These are phyloP conservation scores for Pyrenula massariospora DNA, from an alignment of 495 filamentous ascomycete genomes.

Conservation along the genomic window DNA sequence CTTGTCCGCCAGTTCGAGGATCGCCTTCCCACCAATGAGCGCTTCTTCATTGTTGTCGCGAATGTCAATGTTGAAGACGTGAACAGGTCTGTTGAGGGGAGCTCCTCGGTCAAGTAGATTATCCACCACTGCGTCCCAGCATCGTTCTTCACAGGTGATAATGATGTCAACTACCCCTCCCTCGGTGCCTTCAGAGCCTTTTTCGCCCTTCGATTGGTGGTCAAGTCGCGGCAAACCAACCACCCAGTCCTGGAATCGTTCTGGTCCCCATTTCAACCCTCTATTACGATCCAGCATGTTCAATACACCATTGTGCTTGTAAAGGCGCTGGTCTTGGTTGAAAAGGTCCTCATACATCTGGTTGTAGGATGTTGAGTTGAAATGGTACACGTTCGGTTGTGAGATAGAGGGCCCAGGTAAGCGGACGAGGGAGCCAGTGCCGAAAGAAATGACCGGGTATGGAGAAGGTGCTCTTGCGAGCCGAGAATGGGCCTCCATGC, in stretches of 20 bases:
- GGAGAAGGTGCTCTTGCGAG: constrained; percentile 56
- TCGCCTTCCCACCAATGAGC: constrained; percentile 77
- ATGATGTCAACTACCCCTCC: constrained; percentile 88
- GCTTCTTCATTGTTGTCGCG: constrained; percentile 98
- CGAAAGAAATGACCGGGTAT: constrained; percentile 97
- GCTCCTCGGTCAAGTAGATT: constrained; percentile 77
- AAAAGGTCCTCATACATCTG: constrained; percentile 81
- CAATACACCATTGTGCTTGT: constrained; percentile 81
- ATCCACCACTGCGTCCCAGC: constrained; percentile 97
- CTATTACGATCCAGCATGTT: constrained; percentile 94
- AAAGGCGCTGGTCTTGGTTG: constrained; percentile 75
- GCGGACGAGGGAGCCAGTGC: constrained; percentile 89
- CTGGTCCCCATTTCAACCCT: constrained; percentile 84
- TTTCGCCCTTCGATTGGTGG: constrained; percentile 42
- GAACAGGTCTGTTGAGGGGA: constrained; percentile 78
- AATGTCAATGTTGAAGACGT: constrained; percentile 97
- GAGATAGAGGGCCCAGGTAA: constrained; percentile 84
- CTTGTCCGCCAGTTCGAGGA: constrained; percentile 79
- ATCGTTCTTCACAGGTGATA: constrained; percentile 95
- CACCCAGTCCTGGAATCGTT: constrained; percentile 97
- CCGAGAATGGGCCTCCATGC: constrained; percentile 94
- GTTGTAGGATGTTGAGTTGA: constrained; percentile 89
- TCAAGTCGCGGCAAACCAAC: constrained; percentile 71
- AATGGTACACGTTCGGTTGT: constrained; percentile 93
- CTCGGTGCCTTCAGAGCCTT: constrained; percentile 69